Evolutionary conservation across 2,329 filamentous ascomycete genomes (phyloP).

Genomic region (Aspergillus candidus): DNA sequence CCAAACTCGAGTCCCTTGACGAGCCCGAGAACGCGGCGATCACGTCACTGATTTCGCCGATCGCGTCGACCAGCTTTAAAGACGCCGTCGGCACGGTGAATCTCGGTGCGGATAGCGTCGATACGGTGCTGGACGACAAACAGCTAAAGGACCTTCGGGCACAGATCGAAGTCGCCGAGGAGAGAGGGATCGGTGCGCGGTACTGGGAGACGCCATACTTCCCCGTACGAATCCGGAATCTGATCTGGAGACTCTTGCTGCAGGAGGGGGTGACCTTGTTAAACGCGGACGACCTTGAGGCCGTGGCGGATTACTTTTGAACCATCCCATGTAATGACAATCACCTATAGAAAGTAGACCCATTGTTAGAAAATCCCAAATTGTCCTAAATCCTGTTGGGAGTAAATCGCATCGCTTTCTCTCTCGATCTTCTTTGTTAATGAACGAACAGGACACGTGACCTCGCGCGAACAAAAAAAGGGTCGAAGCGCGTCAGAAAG

Average conservation of each 20-base stretch:
- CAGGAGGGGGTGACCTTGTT: conserved; percentile 55
- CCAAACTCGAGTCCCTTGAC: conserved; percentile 43
- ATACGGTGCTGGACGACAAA: conserved; percentile 21
- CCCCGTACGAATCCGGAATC: conserved; percentile 54
- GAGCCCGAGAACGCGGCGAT: conserved; percentile 39
- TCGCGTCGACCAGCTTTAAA: conserved; percentile 50
- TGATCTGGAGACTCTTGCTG: conserved; percentile 53
- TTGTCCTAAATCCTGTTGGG: too few relatives aligned
- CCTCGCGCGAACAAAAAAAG: too few relatives aligned
- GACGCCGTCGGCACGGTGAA: conserved; percentile 35
- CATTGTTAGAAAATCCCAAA: too few relatives aligned
- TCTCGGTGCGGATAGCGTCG: conserved; percentile 26
- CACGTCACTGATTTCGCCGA: conserved; percentile 45
- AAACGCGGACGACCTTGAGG: conserved; percentile 59
- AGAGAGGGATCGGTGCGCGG: conserved; percentile 52
- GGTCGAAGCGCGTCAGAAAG: too few relatives aligned
- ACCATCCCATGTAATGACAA: too few relatives aligned
- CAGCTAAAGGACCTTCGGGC: conserved; percentile 47
- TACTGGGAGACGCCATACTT: conserved; percentile 60
- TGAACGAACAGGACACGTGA: too few relatives aligned
- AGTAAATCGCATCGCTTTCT: too few relatives aligned
- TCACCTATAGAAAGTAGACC: too few relatives aligned
- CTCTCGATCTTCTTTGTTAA: too few relatives aligned
- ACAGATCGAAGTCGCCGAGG: conserved; percentile 51
- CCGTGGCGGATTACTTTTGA: conserved; percentile 37